phyloP scores from a whole-genome alignment of 257 asterid genomes.

The Buddleja alternifolia region DNA sequence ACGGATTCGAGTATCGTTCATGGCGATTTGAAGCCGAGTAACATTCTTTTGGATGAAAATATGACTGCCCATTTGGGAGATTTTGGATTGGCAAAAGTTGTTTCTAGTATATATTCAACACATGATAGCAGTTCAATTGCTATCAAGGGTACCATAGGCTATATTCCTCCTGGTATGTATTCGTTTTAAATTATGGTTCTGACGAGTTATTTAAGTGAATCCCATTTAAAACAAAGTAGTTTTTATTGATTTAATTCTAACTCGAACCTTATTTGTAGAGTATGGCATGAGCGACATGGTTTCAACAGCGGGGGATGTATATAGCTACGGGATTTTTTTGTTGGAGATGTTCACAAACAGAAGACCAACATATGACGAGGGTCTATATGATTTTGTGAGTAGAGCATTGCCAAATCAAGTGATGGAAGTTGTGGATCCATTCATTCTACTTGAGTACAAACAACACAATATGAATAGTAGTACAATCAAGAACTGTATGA shows the following conservation, averaged over 20 bases:
- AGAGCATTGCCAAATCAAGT: conserved; percentile 20
- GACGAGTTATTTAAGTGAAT: too few species aligned
- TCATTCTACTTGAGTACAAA: background rate
- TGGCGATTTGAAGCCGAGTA: conserved; percentile 47
- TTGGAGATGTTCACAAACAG: conserved; percentile 33
- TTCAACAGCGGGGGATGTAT: conserved; percentile 33
- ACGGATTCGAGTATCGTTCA: conserved; percentile 33
- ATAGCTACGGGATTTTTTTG: conserved; percentile 35
- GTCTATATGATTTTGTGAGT: conserved; percentile 26
- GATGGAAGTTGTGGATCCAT: conserved; percentile 28
- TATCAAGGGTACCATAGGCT: conserved; percentile 31
- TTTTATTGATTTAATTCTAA: background rate
- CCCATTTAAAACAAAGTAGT: background rate
- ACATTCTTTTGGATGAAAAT: conserved; percentile 39
- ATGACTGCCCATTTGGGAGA: conserved; percentile 44
- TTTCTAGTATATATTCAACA: conserved; percentile 10
- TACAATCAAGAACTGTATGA: background rate
- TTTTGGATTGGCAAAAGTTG: conserved; percentile 43
- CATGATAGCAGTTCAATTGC: conserved; percentile 17
- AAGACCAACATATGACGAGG: conserved; percentile 32
- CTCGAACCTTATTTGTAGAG: conserved; percentile 3
- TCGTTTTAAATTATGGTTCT: too few species aligned
- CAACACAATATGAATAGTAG: background rate
- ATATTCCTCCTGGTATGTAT: conserved; percentile 34
- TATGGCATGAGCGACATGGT: conserved; percentile 32